Percentiles rank a stretch among this genome's conserved stretches.
phyloP scores from a whole-genome alignment of 495 filamentous ascomycete species.

The Neurospora discreta region DNA sequence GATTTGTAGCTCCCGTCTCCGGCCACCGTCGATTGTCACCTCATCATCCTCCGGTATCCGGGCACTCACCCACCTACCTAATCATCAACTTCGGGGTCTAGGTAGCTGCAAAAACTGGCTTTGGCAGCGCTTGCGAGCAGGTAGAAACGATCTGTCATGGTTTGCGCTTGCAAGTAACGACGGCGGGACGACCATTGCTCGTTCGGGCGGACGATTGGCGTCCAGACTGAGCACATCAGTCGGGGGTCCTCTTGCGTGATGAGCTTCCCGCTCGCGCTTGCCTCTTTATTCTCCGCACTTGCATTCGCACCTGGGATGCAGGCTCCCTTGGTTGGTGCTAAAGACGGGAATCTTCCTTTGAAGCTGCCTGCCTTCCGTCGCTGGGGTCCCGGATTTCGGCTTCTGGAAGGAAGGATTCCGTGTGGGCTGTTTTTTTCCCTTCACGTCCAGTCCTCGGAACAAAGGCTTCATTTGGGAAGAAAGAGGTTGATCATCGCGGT shows the following conservation, averaged over 20 bases:
- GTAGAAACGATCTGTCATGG: background rate
- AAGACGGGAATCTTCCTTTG: background rate
- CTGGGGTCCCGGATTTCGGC: background rate
- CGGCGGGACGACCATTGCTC: background rate
- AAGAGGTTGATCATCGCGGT: background rate
- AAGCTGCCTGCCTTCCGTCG: background rate
- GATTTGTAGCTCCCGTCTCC: background rate
- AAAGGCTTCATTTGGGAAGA: background rate
- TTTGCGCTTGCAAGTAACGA: background rate
- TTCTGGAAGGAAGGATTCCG: background rate
- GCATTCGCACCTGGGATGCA: background rate
- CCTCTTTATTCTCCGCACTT: background rate
- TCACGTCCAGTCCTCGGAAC: background rate
- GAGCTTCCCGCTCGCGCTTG: background rate
- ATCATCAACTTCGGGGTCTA: background rate
- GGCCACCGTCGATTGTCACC: background rate
- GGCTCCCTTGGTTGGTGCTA: background rate
- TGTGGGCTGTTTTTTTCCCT: background rate
- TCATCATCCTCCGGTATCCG: background rate
- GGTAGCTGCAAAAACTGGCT: background rate
- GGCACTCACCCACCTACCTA: too few species aligned
- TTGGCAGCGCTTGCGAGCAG: background rate
- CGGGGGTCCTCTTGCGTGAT: background rate
- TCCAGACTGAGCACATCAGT: background rate
- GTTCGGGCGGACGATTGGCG: background rate